These are phyloP conservation scores for Picea glauca DNA, from an alignment of 75 land plant species.

Conservation along the genomic window DNA sequence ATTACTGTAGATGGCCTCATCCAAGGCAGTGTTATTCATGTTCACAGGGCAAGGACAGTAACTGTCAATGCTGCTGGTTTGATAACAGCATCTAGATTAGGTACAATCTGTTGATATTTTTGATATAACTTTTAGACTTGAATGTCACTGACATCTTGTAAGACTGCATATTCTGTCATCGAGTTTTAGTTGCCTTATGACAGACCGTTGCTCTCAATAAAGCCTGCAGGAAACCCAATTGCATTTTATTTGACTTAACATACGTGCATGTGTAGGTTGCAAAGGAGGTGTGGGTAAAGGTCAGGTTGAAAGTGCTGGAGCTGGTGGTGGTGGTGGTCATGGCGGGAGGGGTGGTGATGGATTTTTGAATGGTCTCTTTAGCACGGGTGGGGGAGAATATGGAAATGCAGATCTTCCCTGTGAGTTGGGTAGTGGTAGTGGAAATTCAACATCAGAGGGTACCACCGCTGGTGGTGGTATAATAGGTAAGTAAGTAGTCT, in stretches of 20 bases:
- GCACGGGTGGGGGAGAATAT: constrained; percentile 76
- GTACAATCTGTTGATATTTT: constrained; percentile 27
- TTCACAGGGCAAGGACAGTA: constrained; percentile 82
- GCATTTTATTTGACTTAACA: not conserved
- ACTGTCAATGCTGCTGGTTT: constrained; percentile 58
- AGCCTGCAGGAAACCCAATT: not conserved
- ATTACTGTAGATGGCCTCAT: constrained; percentile 72
- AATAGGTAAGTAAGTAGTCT: constrained; percentile 46
- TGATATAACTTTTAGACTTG: not conserved
- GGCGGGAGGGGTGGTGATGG: constrained; percentile 94
- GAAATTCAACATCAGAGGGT: constrained; percentile 47
- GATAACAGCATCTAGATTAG: constrained; percentile 77
- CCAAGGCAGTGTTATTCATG: constrained; percentile 85
- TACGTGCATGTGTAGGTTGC: constrained; percentile 64
- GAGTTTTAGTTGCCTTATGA: not conserved
- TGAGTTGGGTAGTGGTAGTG: constrained; percentile 98
- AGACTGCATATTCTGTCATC: not conserved
- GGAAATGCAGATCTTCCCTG: constrained; percentile 83
- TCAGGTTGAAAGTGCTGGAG: constrained; percentile 33
- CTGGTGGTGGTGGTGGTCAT: constrained; percentile 94
- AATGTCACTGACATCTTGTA: not conserved
- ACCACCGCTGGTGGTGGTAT: constrained; percentile 91
- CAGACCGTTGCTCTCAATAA: not conserved
- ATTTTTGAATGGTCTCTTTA: constrained; percentile 38
- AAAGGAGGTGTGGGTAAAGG: constrained; percentile 87